Base-by-base conservation (phyloP, 2,329 filamentous ascomycete species). In the Verticillium nubilum region DNA sequence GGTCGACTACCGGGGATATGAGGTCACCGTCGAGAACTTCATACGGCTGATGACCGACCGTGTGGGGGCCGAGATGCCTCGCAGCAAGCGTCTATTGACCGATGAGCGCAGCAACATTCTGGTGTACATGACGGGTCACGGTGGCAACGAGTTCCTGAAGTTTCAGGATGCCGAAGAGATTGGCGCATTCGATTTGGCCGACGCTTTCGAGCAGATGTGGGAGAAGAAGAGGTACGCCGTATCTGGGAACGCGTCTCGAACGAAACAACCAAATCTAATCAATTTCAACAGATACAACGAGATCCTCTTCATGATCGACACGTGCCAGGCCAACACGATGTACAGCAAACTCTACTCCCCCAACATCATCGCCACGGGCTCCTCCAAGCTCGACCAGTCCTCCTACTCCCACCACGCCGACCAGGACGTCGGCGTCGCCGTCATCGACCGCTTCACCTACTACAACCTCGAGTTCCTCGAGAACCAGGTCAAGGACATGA, bases 181-280 rank as follows among this genome's bases (percentile, higher is more conserved):
- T 65, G 93, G 92, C 59, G 92, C 92, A 0, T 97, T 96, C 73
- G 95, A 99, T 76, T 79, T 99, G 60, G 95, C 96, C 5, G 92
- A 99, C 74, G 95, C 95, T 0, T 98, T 99, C 73, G 92, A 96
- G 75, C 94, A 99, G 80, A 99, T 99, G 95, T 97, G 93, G 91
- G 95, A 99, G 82, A 99, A 99, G 86, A 96, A 96, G 79, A 88
- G 95, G 80, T 88, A 73, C n/a, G 72, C 54, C n/a, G 19, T 13
- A 35, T 4, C n/a, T 25, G n/a, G 23, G 31, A 6, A 15, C 27
- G 27, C 12, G 3, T 37, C 28, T n/a, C 35, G 17, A 12, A 25
- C 17, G 42, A 12, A 12, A 31, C 13, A 12, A 7, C n/a, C n/a
- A n/a, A 19, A 54, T 10, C 55, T 56, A 7, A 59, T 50, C 31